Percentiles rank a stretch among this genome's conserved stretches.
Evolutionary conservation across 108 stramenopile genomes (phyloP).

Genomic region (Discostella stelligeroides): DNA sequence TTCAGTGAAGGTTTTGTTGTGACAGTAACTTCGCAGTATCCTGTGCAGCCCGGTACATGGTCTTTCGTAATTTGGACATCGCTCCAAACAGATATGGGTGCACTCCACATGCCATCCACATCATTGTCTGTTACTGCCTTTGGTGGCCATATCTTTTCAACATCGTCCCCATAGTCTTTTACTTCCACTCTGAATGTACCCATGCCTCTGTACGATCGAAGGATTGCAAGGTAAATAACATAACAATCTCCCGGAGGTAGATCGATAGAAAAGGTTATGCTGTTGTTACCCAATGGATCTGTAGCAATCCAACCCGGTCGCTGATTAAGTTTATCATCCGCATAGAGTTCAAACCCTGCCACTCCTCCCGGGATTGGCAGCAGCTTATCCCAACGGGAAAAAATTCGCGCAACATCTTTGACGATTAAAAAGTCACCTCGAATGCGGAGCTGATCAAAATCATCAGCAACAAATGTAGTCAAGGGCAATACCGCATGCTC

Average conservation of each 20-base stretch:
- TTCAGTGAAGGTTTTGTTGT: slow-evolving; percentile 45
- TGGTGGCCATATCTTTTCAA: neutral
- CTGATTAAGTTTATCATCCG: slow-evolving; percentile 44
- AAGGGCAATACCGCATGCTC: slow-evolving; percentile 33
- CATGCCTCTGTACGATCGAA: slow-evolving; percentile 67
- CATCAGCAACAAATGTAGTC: slow-evolving; percentile 47
- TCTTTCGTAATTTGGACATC: slow-evolving; percentile 56
- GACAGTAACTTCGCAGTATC: slow-evolving; percentile 56
- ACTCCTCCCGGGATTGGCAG: slow-evolving; percentile 26
- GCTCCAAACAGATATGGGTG: slow-evolving; percentile 59
- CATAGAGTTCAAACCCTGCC: slow-evolving; percentile 44
- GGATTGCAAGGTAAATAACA: slow-evolving; percentile 52
- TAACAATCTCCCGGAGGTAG: slow-evolving; percentile 53
- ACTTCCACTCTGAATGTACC: slow-evolving; percentile 50
- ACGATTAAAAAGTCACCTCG: slow-evolving; percentile 57
- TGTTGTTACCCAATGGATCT: slow-evolving; percentile 47
- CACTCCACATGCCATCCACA: slow-evolving; percentile 53
- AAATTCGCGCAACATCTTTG: slow-evolving; percentile 55
- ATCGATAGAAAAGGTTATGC: slow-evolving; percentile 54
- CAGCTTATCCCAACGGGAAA: slow-evolving; percentile 45
- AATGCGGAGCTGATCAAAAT: slow-evolving; percentile 36
- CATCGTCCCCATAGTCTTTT: slow-evolving; percentile 33
- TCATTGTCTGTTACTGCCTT: slow-evolving; percentile 27
- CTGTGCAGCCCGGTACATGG: slow-evolving; percentile 46
- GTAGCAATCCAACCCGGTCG: slow-evolving; percentile 68